phyloP scores from a whole-genome alignment of 108 stramenopile species.

The Cylindrotheca fusiformis region DNA sequence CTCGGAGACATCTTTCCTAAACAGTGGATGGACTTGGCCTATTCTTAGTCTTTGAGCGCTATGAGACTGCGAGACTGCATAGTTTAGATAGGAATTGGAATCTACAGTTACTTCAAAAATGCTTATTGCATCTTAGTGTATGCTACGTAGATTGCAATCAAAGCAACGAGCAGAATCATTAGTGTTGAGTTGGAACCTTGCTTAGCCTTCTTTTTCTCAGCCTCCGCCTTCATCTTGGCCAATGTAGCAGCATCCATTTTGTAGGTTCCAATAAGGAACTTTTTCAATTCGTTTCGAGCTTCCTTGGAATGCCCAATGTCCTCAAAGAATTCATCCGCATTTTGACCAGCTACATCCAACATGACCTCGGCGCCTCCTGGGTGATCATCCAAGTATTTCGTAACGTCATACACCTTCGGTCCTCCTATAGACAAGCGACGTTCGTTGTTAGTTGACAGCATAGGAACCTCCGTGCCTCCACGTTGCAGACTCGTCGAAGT shows the following conservation, averaged over 20 bases:
- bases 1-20: slow-evolving; percentile 30
- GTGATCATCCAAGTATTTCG: slow-evolving; percentile 96
- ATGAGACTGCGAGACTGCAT: too few species aligned
- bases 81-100: too few species aligned
- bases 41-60: too few species aligned
- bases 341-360: slow-evolving; percentile 88
- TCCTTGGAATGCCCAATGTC: slow-evolving; percentile 97
- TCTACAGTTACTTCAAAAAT: too few species aligned
- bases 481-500: too few species aligned
- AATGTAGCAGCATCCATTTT: slow-evolving; percentile 66
- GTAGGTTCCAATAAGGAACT: slow-evolving; percentile 75
- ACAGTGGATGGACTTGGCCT: slow-evolving; percentile 11
- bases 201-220: slow-evolving; percentile 36
- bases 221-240: slow-evolving; percentile 66
- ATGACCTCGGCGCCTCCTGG: slow-evolving; percentile 96
- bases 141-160: slow-evolving; percentile 43
- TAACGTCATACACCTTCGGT: slow-evolving; percentile 96
- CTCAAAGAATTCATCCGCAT: slow-evolving; percentile 97
- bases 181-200: slow-evolving; percentile 19
- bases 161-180: slow-evolving; percentile 26
- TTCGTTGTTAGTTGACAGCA: too few species aligned
- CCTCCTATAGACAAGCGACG: too few species aligned
- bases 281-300: slow-evolving; percentile 83
- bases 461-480: too few species aligned
- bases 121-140: slow-evolving; percentile 33